Evolutionary conservation across 345 rosid genomes (phyloP).

Genomic region (Gossypium stocksii): DNA sequence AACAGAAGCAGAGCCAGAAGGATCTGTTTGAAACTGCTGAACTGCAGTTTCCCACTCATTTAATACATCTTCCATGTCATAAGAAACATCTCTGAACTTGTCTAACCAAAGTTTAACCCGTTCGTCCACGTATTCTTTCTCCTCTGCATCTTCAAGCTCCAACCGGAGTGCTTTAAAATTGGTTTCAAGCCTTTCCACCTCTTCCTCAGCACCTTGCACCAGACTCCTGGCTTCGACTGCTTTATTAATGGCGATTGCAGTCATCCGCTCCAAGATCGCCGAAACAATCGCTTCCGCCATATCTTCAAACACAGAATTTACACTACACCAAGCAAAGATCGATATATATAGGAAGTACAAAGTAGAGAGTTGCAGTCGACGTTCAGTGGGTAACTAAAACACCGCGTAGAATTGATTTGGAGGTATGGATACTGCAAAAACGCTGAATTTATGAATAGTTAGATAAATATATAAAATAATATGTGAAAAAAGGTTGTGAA

Average conservation of each 20-base stretch:
- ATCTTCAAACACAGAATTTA: background rate
- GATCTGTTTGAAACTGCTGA: background rate
- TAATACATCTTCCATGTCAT: slow-evolving; percentile 11
- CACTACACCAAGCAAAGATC: background rate
- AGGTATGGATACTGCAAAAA: too few relatives aligned
- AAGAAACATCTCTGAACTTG: background rate
- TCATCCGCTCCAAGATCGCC: background rate
- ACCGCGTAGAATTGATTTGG: too few relatives aligned
- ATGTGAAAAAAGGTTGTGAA: too few relatives aligned
- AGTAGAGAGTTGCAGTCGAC: too few relatives aligned
- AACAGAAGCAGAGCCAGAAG: background rate
- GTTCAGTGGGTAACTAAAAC: too few relatives aligned
- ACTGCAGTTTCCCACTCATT: background rate
- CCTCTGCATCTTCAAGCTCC: background rate
- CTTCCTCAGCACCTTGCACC: background rate
- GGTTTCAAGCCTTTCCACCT: background rate
- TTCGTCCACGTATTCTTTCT: background rate
- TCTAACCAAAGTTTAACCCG: background rate
- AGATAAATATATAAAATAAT: too few relatives aligned
- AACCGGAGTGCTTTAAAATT: background rate
- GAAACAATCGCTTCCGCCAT: background rate
- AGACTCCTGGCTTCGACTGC: background rate
- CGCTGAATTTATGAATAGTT: too few relatives aligned
- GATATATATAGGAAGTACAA: too few relatives aligned
- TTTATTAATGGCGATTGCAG: background rate